Percentiles rank a stretch among this genome's conserved stretches.
Conservation (phyloP, 2,329 filamentous ascomycete genomes). For the Fusarium sp. region DNA sequence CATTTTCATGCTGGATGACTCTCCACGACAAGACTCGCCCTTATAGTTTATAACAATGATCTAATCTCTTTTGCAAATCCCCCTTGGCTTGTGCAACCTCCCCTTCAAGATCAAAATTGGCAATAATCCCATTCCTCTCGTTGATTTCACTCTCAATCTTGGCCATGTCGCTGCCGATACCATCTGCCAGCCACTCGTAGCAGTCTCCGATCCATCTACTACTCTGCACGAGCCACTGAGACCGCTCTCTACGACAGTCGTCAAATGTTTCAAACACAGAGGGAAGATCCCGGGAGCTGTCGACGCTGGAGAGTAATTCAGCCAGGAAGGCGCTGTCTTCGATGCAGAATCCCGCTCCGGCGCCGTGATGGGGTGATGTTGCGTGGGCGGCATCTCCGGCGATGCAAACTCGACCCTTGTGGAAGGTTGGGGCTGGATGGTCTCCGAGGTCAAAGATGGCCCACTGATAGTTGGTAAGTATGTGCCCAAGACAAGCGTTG, state of each 20-base stretch:
- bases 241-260: slow-evolving; percentile 61
- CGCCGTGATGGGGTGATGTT: slow-evolving; percentile 68
- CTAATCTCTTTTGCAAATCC: neutral
- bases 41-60: neutral
- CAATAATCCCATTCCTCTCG: slow-evolving; percentile 20
- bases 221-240: slow-evolving; percentile 60
- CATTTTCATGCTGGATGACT: no score
- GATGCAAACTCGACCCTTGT: slow-evolving; percentile 57
- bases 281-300: slow-evolving; percentile 39
- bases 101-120: slow-evolving; percentile 14
- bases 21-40: no score
- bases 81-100: slow-evolving; percentile 4
- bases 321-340: slow-evolving; percentile 59
- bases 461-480: slow-evolving; percentile 46
- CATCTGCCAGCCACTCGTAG: slow-evolving; percentile 56
- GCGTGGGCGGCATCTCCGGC: slow-evolving; percentile 73
- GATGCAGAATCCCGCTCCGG: slow-evolving; percentile 68
- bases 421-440: slow-evolving; percentile 55
- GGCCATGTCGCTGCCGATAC: slow-evolving; percentile 24
- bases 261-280: slow-evolving; percentile 53
- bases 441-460: slow-evolving; percentile 59
- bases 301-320: slow-evolving; percentile 57
- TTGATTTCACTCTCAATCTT: slow-evolving; percentile 35
- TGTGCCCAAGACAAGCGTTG: neutral
- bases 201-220: slow-evolving; percentile 55